Evolutionary conservation across 169 alveolate species (phyloP).

Genomic region (Eimeria brunetti): DNA sequence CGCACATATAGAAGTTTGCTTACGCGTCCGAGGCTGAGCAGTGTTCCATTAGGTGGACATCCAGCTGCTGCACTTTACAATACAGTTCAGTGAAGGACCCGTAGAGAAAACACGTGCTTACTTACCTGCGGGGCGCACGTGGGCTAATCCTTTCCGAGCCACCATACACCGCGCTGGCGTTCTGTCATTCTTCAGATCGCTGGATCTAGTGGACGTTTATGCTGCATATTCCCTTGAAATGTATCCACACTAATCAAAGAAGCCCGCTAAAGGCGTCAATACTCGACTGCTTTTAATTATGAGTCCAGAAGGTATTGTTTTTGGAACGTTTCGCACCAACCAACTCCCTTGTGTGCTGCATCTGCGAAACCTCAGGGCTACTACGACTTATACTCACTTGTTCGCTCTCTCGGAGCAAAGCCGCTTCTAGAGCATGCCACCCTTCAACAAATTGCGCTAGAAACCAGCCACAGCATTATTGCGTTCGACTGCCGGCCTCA

Average conservation of each 20-base stretch:
- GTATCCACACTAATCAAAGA: not conserved
- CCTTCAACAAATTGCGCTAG: slow-evolving; percentile 51
- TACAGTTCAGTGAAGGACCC: not conserved
- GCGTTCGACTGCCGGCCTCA: slow-evolving; percentile 65
- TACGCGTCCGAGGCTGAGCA: not conserved
- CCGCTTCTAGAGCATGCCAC: slow-evolving; percentile 62
- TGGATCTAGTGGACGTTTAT: not conserved
- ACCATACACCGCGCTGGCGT: not conserved
- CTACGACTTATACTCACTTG: slow-evolving; percentile 34
- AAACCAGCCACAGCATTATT: slow-evolving; percentile 51
- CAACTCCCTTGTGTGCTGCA: not conserved
- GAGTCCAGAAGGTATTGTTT: not conserved
- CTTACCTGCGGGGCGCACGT: not conserved
- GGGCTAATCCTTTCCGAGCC: not conserved
- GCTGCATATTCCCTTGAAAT: not conserved
- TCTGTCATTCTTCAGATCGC: not conserved
- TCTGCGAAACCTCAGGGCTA: slow-evolving; percentile 56
- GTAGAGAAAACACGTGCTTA: not conserved
- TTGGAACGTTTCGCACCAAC: not conserved
- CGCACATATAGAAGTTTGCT: not conserved
- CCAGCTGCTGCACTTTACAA: not conserved
- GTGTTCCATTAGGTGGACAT: not conserved
- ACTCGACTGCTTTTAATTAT: not conserved
- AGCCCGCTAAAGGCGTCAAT: not conserved
- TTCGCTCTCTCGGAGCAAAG: slow-evolving; percentile 59